A percentile compares a stretch with the other conserved stretches of the same genome.
Conservation (phyloP, 148 eudicot genomes). For the Fagopyrum homotropicum region DNA sequence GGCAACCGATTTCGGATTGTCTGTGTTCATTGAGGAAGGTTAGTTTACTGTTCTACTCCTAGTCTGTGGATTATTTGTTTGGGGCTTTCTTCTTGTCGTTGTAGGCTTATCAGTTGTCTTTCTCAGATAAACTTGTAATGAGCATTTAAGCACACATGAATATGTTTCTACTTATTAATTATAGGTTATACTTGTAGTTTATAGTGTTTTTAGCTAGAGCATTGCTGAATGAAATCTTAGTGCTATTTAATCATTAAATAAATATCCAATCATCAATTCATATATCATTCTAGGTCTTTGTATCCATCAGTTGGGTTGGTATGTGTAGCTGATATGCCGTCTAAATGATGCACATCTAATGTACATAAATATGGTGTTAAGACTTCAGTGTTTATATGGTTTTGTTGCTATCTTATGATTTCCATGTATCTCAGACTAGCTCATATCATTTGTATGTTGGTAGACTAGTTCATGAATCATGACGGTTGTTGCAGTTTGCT, state of each 20-base stretch:
- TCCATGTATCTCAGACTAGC: not conserved
- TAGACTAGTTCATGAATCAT: not conserved
- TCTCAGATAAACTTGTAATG: not conserved
- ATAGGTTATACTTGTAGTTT: too few species aligned
- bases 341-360: not conserved
- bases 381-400: not conserved
- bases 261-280: not conserved
- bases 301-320: not conserved
- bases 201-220: not conserved
- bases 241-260: not conserved
- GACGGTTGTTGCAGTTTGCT: not conserved
- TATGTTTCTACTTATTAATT: not conserved
- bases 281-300: not conserved
- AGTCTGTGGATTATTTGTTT: not conserved
- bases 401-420: not conserved
- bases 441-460: not conserved
- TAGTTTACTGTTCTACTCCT: not conserved
- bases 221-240: not conserved
- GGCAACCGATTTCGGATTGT: conserved; percentile 90
- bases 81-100: not conserved
- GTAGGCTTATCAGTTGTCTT: not conserved
- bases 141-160: not conserved
- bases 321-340: not conserved
- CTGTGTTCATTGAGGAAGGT: conserved; percentile 91
- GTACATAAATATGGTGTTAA: not conserved